A percentile compares a stretch with the other conserved stretches of the same genome.
phyloP scores from a whole-genome alignment of 305 asterid species.

The Fraxinus latifolia region DNA sequence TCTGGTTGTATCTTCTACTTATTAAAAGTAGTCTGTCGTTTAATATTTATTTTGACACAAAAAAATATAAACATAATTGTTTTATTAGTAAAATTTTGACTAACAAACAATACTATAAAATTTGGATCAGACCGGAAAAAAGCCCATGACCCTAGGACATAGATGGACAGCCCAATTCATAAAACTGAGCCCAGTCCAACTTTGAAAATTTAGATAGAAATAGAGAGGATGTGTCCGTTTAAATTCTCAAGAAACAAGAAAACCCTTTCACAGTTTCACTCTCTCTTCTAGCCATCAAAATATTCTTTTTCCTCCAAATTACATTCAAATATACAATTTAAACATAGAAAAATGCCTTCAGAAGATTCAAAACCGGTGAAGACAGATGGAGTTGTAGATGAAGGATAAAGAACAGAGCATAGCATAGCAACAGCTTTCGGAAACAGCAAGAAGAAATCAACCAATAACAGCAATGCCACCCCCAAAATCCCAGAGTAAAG shows the following conservation, averaged over 20 bases:
- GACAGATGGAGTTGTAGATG: conserved; percentile 43
- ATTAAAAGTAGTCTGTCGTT: background rate
- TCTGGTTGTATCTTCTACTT: background rate
- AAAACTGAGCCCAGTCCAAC: background rate
- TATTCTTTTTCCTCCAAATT: conserved; percentile 8
- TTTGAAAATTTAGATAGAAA: background rate
- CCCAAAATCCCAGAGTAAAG: conserved; percentile 34
- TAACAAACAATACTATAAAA: background rate
- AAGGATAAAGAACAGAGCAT: conserved; percentile 37
- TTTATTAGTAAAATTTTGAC: background rate
- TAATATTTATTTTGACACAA: background rate
- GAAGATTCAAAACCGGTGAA: conserved; percentile 38
- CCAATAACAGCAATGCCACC: conserved; percentile 33
- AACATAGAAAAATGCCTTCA: conserved; percentile 34
- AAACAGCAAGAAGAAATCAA: conserved; percentile 35
- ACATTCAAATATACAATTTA: background rate
- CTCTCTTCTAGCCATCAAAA: background rate
- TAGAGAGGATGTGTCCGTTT: background rate
- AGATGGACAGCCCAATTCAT: background rate
- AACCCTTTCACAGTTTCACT: background rate
- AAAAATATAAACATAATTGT: background rate
- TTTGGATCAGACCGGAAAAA: background rate
- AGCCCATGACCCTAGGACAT: background rate
- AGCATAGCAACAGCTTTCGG: conserved; percentile 33
- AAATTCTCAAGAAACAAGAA: background rate